Evolutionary conservation across 164 flowering plant species (phyloP).

Genomic region (Cinnamomum micranthum): DNA sequence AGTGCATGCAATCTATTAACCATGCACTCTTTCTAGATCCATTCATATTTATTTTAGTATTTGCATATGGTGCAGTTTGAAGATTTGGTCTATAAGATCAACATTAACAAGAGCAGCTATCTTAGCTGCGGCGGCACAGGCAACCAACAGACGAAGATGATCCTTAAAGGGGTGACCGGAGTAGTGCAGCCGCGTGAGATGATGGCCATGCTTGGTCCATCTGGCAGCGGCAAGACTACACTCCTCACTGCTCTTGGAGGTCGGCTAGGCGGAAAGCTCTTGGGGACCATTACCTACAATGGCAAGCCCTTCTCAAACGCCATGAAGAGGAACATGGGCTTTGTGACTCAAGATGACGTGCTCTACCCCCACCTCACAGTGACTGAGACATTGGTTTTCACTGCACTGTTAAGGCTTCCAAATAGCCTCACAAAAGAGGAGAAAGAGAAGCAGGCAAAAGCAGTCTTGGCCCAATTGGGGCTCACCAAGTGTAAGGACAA

Average conservation of each 20-base stretch:
- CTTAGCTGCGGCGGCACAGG: neutral
- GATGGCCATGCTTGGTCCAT: constrained; percentile 82
- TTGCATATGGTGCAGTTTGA: constrained; percentile 38
- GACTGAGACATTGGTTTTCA: constrained; percentile 60
- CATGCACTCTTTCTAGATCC: too few relatives aligned
- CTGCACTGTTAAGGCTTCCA: constrained; percentile 67
- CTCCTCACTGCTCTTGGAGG: constrained; percentile 71
- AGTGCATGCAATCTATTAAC: too few relatives aligned
- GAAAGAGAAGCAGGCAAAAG: constrained; percentile 46
- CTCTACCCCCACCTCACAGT: constrained; percentile 69
- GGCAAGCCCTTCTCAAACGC: constrained; percentile 43
- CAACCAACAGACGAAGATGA: constrained; percentile 25
- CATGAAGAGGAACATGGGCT: constrained; percentile 62
- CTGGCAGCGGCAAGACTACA: constrained; percentile 89
- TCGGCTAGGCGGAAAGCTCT: constrained; percentile 36
- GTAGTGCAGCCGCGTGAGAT: constrained; percentile 65
- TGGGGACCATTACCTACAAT: constrained; percentile 61
- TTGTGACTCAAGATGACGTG: constrained; percentile 76
- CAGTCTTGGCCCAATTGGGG: constrained; percentile 47
- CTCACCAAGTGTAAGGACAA: constrained; percentile 50
- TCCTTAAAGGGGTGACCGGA: constrained; percentile 61
- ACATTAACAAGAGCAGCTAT: constrained; percentile 1
- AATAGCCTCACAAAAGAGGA: constrained; percentile 35
- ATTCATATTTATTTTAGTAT: neutral
- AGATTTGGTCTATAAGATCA: constrained; percentile 45